These are phyloP conservation scores for Caryopteris hybrid DNA, from an alignment of 305 asterid species.

Conservation along the genomic window DNA sequence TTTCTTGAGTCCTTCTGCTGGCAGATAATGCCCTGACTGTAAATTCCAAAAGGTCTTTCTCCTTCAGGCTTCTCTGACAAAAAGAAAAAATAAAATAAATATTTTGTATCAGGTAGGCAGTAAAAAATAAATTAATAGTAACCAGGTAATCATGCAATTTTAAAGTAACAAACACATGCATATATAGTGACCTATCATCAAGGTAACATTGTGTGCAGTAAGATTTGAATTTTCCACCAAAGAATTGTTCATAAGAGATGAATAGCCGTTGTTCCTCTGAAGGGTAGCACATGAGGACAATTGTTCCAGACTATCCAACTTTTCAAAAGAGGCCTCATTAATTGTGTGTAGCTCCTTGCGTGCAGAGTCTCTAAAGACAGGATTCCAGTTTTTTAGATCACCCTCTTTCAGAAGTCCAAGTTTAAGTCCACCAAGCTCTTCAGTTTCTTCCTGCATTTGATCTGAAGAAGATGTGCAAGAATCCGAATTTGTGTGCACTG, in stretches of 20 bases:
- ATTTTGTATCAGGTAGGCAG: constrained; percentile 23
- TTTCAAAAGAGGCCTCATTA: constrained; percentile 52
- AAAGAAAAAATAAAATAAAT: neutral
- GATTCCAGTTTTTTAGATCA: constrained; percentile 27
- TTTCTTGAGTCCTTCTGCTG: constrained; percentile 40
- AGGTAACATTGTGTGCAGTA: constrained; percentile 29
- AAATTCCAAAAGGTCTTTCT: constrained; percentile 34
- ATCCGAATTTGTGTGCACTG: constrained; percentile 26
- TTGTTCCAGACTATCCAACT: constrained; percentile 41
- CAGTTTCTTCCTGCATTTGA: constrained; percentile 26
- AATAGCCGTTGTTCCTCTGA: constrained; percentile 27
- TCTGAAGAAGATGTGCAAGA: constrained; percentile 28
- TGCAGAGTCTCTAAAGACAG: constrained; percentile 32
- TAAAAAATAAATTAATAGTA: neutral
- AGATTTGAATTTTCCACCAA: constrained; percentile 34
- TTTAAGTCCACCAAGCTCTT: constrained; percentile 27
- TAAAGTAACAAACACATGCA: neutral
- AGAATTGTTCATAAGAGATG: constrained; percentile 29
- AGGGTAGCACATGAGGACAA: constrained; percentile 39
- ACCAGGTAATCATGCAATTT: constrained; percentile 13
- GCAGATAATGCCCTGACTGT: constrained; percentile 36
- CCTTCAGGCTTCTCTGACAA: constrained; percentile 44
- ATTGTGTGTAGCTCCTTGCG: constrained; percentile 68
- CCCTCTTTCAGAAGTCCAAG: constrained; percentile 31
- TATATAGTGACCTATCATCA: constrained; percentile 44